Evolutionary conservation across 495 filamentous ascomycete genomes (phyloP).

Genomic region (Aspergillus hancockii): DNA sequence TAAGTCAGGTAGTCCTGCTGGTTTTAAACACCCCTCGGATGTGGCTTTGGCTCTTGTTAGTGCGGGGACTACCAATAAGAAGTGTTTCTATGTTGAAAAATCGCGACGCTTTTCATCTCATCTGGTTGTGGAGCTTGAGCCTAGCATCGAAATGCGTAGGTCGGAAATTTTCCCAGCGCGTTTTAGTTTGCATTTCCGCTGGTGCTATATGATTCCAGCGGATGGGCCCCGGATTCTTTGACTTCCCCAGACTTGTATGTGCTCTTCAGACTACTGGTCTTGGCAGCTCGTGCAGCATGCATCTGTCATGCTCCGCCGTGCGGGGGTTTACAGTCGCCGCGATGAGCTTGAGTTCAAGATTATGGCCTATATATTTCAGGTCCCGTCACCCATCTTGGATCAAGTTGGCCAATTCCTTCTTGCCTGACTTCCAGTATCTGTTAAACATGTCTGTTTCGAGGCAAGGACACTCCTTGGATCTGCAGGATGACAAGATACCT

Average conservation of each 20-base stretch:
- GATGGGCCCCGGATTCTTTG: not conserved
- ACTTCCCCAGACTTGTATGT: not conserved
- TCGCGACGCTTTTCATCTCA: not conserved
- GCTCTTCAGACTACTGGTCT: not conserved
- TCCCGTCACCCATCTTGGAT: not conserved
- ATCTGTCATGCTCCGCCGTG: not conserved
- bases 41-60: not conserved
- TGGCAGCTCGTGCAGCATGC: not conserved
- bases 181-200: not conserved
- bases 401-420: not conserved
- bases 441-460: not conserved
- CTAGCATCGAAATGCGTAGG: not conserved
- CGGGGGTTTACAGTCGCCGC: not conserved
- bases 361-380: not conserved
- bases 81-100: not conserved
- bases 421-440: not conserved
- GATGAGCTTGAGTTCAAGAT: not conserved
- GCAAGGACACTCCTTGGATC: conserved; percentile 1
- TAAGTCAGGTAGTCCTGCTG: too few species aligned
- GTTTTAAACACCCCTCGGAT: not conserved
- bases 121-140: not conserved
- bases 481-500: conserved; percentile 15
- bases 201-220: too few species aligned
- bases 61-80: not conserved
- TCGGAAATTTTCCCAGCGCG: not conserved